Evolutionary conservation across 768 basidiomycete species (phyloP), one percentile per base, ranked within the genome.

Genomic region (Fistulinella prunicolor): DNA sequence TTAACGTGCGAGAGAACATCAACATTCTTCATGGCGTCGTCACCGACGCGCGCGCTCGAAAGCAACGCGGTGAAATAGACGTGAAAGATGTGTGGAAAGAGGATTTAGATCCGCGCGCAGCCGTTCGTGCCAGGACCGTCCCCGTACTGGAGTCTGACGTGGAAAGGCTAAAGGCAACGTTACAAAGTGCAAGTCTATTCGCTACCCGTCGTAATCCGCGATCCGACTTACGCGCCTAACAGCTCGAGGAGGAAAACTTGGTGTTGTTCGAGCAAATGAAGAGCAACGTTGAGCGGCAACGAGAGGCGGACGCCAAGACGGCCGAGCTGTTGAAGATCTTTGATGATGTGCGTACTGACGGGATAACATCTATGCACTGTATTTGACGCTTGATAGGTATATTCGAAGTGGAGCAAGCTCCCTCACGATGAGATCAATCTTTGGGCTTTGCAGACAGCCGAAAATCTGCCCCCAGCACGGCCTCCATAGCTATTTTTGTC

Each of bases 11-110:
- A 54, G 81, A 83, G 38, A 84, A 80, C 54, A 77, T 90, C 26
- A 87, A 91, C 61, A 73, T 73, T 4, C 72, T 91, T 12, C 86
- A 90, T 51, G 73, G 73, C 10, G 77, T 87, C 13, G 80, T 90
- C 1, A 79, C 73, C 10, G 86, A 87, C 26, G 88, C 86, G 8
- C 53, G 82, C 62, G 59, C 76, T 20, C 80, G 82, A 44, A 74
- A 73, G 29, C 70, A 72, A 38, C 73, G 74, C 7, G 74, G 64
- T 4, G 66, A 66, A 22, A 59, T 50, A n/a, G 54, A 64, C 12
- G 71, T 72, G 0, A 76, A 73, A 13, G 85, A 89, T 60, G 57
- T 76, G 1, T 91, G 88, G 87, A 78, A 68, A 49, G 78, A 81
- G 41, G 72, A 81, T 47, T 65, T 90, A 24, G 76, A 80, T 38